Evolutionary conservation across 208 protist species (phyloP), one percentile per base, ranked within the genome.

Genomic region (Trypanosoma lewisi): DNA sequence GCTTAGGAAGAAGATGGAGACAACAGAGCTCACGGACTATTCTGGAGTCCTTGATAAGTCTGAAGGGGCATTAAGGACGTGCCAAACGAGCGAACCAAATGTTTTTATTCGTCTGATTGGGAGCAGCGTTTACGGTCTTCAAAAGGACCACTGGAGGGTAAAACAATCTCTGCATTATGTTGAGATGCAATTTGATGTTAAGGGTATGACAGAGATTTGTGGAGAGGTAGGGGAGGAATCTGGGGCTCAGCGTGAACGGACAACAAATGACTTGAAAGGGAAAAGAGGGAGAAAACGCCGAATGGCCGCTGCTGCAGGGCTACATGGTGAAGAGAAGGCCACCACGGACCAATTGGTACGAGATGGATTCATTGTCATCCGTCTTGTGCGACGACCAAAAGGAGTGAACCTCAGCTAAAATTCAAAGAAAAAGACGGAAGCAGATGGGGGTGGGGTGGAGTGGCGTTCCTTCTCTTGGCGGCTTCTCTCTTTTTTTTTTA

Each of bases 101-200:
- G 63, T 91, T 11, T 36, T 77, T 31, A 77, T 88, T 71, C 73
- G 77, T 19, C 70, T 71, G 2, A 44, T 91, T 37, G 85, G 82
- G 0, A 57, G 53, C n/a, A 47, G 58, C 17, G 31, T 74, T 33
- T 51, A 51, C 19, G 65, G 45, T 0, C 45, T 44, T 9, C 60
- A 68, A 12, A 48, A 49, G 1, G 65, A 58, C 41, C 63, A 65
- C 44, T 80, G 69, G 63, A 63, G 48, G 19, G 12, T 70, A 59
- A 69, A 82, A 63, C 74, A 87, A 50, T 70, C 77, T 16, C 52
- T 90, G 14, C 69, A 87, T 23, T 75, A 55, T 45, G 65, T 85
- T 42, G 83, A 89, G 55, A 49, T 86, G 1, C 27, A 76, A n/a
- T 67, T 89, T 36, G 53, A 76, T 47, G 77, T 68, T 12, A 28